Evolutionary conservation across 495 filamentous ascomycete genomes (phyloP).

Genomic region (Xylaria telfairii): DNA sequence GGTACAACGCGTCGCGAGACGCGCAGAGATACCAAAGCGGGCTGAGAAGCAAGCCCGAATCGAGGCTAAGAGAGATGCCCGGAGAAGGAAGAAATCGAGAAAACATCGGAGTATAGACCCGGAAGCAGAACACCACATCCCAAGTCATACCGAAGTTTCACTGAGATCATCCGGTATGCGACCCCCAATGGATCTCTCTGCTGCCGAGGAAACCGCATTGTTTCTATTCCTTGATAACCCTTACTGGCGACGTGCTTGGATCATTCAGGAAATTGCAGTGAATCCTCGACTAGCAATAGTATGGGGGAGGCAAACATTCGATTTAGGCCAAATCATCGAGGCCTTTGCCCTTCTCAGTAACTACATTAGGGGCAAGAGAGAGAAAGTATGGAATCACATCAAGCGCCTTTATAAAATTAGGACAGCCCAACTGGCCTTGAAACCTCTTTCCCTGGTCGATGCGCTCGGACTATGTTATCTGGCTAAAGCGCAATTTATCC

Average conservation of each 20-base stretch:
- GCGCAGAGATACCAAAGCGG: background rate
- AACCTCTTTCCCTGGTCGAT: slow-evolving; percentile 21
- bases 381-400: slow-evolving; percentile 17
- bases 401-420: slow-evolving; percentile 12
- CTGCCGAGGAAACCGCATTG: slow-evolving; percentile 18
- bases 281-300: slow-evolving; percentile 18
- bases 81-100: slow-evolving; percentile 3
- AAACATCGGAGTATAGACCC: background rate
- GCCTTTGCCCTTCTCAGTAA: slow-evolving; percentile 6
- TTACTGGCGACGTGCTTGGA: slow-evolving; percentile 23
- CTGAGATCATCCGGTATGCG: background rate
- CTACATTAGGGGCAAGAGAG: slow-evolving; percentile 7
- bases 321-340: slow-evolving; percentile 2
- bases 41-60: background rate
- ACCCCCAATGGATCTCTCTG: slow-evolving; percentile 8
- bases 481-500: slow-evolving; percentile 12
- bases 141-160: background rate
- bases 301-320: slow-evolving; percentile 18
- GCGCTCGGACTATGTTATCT: slow-evolving; percentile 16
- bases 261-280: slow-evolving; percentile 22
- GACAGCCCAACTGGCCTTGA: slow-evolving; percentile 10
- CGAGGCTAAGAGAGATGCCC: background rate
- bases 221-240: slow-evolving; percentile 15
- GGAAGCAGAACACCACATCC: background rate
- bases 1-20: background rate